Base-by-base conservation (phyloP, 1,139 yeast genomes). In the Suhomyces ambrosiae region DNA sequence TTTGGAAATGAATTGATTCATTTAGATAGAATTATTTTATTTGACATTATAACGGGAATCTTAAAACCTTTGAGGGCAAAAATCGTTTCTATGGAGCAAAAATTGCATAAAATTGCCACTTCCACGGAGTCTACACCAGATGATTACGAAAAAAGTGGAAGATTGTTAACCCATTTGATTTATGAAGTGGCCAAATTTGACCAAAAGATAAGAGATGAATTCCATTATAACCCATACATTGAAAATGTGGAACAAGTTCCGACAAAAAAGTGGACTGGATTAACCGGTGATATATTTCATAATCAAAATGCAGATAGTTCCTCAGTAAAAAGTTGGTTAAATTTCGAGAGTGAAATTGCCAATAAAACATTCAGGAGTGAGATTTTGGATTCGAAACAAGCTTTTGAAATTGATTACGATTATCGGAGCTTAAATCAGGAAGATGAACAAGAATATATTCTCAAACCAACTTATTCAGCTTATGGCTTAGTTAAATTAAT, bases 391-490 rank as follows among this genome's bases (percentile, higher is more conserved):
- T 61, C 76, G 1, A 53, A 67, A 0, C 72, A 76, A 42, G 82
- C 87, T 1, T 80, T 84, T 56, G 61, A 59, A 4, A 77, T 86
- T 23, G 94, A 86, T 48, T 65, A 63, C 41, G 89, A 82, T 38
- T 74, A 78, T 38, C 80, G 77, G 15, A 74, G 68, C 0, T 43
- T 54, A 6, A 56, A 57, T 32, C 74, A 66, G 37, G 52, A 39
- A 3, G 46, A 40, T 3, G 37, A 32, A 3, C 28, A 27, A 11
- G 45, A 50, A 73, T 64, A 16, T 10, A 30, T 17, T 33, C 57
- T 72, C 7, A 77, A 76, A 45, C 92, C 95, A 2, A 84, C 92
- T 0, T 73, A 74, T 38, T 80, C 90, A 0, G 79, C 92, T 0
- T 65, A 76, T 33, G 79, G 81, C 39, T 54, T 86, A 42, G 73